Percentiles rank a stretch among this genome's conserved stretches.
These are phyloP conservation scores for Aspergillus vadensis DNA, from an alignment of 2,329 filamentous ascomycete genomes.

Conservation along the genomic window DNA sequence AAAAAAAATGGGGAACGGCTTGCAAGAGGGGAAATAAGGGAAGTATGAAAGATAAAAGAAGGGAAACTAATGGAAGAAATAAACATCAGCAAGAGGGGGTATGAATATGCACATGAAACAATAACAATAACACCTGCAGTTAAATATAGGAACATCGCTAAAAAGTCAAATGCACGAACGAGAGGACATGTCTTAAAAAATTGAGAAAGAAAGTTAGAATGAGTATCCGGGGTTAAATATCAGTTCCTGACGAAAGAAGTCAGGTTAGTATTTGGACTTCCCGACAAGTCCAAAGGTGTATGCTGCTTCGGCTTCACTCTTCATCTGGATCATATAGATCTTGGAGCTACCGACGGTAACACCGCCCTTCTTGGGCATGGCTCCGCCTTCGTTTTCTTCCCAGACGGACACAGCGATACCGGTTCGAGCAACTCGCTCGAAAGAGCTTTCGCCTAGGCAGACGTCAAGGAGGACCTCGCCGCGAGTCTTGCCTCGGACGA, in stretches of 20 bases:
- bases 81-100: neutral
- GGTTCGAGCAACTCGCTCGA: conserved; percentile 78
- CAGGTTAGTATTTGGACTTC: conserved; percentile 51
- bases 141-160: neutral
- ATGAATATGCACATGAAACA: neutral
- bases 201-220: neutral
- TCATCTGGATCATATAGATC: conserved; percentile 68
- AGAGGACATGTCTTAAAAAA: no score
- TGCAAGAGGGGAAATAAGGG: neutral
- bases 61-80: neutral
- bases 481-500: conserved; percentile 71
- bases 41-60: neutral
- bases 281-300: conserved; percentile 58
- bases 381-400: conserved; percentile 70
- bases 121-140: neutral
- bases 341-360: conserved; percentile 60
- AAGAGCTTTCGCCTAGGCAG: conserved; percentile 79
- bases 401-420: conserved; percentile 89
- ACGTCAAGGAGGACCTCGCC: conserved; percentile 75
- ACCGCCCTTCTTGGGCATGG: conserved; percentile 57
- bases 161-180: neutral
- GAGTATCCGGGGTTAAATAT: no score
- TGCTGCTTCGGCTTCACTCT: conserved; percentile 55
- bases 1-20: neutral
- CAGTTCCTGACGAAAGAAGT: neutral